A percentile compares a stretch with the other conserved stretches of the same genome.
phyloP scores from a whole-genome alignment of 2,329 filamentous ascomycete genomes.

The Macrophomina pseudophaseolina region DNA sequence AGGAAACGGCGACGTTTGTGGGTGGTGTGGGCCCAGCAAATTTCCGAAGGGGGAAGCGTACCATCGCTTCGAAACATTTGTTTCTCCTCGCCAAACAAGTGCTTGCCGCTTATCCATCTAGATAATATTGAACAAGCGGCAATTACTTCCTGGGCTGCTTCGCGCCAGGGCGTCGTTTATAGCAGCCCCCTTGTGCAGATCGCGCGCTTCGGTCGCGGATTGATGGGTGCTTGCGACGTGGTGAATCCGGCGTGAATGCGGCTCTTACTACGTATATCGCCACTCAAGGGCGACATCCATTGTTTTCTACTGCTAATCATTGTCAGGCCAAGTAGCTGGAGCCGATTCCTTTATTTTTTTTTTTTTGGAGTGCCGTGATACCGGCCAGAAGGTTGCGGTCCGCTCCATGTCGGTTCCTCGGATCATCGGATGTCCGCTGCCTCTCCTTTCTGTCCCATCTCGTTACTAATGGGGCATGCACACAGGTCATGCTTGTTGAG shows the following conservation, averaged over 20 bases:
- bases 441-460: too few species aligned
- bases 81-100: not conserved
- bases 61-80: constrained; percentile 12
- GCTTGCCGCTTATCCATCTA: not conserved
- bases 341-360: too few species aligned
- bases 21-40: constrained; percentile 9
- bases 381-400: not conserved
- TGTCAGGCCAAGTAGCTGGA: not conserved
- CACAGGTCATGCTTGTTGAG: too few species aligned
- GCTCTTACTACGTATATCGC: not conserved
- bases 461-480: too few species aligned
- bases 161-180: not conserved
- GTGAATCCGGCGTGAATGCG: not conserved
- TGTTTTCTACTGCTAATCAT: not conserved
- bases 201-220: constrained; percentile 21
- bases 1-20: constrained; percentile 1
- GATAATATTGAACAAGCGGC: not conserved
- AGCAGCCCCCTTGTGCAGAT: constrained; percentile 6
- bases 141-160: not conserved
- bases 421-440: not conserved
- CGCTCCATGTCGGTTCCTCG: not conserved
- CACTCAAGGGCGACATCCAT: not conserved
- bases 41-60: constrained; percentile 18
- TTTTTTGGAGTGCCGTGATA: not conserved
- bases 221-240: constrained; percentile 9